phyloP scores from a whole-genome alignment of 768 basidiomycete genomes.

The Fomitopsis serialis region DNA sequence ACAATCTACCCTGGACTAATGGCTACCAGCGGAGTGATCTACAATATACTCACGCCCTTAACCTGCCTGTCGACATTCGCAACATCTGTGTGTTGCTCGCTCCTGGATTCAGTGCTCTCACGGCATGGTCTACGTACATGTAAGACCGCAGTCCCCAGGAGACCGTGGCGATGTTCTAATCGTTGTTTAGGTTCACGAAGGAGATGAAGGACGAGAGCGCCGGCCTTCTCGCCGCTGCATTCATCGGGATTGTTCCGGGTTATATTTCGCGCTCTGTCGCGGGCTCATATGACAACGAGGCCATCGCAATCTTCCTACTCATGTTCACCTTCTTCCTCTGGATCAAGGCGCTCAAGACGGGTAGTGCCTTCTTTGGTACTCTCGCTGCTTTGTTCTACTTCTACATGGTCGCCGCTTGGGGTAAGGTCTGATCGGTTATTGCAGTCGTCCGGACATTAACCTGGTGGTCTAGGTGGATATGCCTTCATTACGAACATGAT shows the following conservation, averaged over 20 bases:
- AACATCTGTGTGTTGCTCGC: constrained; percentile 97
- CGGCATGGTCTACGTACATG: constrained; percentile 97
- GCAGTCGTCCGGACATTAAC: background rate
- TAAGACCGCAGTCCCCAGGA: constrained; percentile 21
- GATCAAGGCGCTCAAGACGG: constrained; percentile 94
- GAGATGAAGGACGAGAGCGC: constrained; percentile 96
- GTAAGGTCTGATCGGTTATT: constrained; percentile 30
- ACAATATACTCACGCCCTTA: constrained; percentile 83
- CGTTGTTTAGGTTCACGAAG: constrained; percentile 73
- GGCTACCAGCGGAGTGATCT: constrained; percentile 97
- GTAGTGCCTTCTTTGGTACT: constrained; percentile 89
- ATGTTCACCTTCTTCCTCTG: constrained; percentile 98
- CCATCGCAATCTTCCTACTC: constrained; percentile 98
- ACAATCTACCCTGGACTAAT: constrained; percentile 98
- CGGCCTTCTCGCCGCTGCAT: constrained; percentile 93
- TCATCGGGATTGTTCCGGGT: constrained; percentile 96
- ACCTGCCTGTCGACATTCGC: constrained; percentile 95
- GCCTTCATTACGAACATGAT: constrained; percentile 99
- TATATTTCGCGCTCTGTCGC: constrained; percentile 99
- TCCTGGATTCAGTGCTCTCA: constrained; percentile 94
- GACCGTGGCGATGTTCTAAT: background rate
- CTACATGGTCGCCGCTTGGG: constrained; percentile 99
- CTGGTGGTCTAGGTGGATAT: constrained; percentile 67
- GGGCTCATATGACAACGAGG: constrained; percentile 99
- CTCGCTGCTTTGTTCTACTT: constrained; percentile 95